Evolutionary conservation across 805 yeast species (phyloP).

Genomic region (Sugiyamaella mastotermitis): DNA sequence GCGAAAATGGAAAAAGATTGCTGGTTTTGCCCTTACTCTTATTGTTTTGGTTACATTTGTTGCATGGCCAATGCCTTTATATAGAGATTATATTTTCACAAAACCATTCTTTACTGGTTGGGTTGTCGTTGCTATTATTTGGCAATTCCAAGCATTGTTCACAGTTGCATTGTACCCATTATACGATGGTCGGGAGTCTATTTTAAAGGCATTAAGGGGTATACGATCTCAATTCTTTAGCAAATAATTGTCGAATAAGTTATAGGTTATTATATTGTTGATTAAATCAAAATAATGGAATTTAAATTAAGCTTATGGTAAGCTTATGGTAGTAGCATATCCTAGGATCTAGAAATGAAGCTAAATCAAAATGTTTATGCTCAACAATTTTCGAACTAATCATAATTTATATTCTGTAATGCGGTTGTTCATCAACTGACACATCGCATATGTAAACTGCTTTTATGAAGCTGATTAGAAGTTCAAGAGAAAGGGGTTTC

Average conservation of each 20-base stretch:
- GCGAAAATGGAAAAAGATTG: conserved; percentile 11
- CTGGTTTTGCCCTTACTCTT: conserved; percentile 7
- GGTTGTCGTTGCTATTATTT: conserved; percentile 66
- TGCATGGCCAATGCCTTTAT: conserved; percentile 85
- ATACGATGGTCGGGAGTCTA: conserved; percentile 64
- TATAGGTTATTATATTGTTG: no score
- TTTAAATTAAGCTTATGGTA: no score
- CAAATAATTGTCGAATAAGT: no score
- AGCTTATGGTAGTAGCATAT: conserved; percentile 4
- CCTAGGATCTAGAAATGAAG: no score
- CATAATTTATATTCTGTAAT: no score
- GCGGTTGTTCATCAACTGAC: no score
- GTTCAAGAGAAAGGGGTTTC: no score
- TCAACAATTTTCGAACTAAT: no score
- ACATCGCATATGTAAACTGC: no score
- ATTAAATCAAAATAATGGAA: neutral
- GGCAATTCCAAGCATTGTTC: conserved; percentile 47
- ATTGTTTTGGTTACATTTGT: conserved; percentile 51
- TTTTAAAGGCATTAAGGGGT: conserved; percentile 61
- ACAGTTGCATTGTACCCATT: conserved; percentile 64
- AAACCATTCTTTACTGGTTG: conserved; percentile 72
- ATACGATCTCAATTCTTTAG: conserved; percentile 37
- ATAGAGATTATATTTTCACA: conserved; percentile 59
- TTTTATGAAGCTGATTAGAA: no score
- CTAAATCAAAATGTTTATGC: no score